These are phyloP conservation scores for Dillenia suffruticosa DNA, from an alignment of 164 flowering plant species.

Conservation along the genomic window DNA sequence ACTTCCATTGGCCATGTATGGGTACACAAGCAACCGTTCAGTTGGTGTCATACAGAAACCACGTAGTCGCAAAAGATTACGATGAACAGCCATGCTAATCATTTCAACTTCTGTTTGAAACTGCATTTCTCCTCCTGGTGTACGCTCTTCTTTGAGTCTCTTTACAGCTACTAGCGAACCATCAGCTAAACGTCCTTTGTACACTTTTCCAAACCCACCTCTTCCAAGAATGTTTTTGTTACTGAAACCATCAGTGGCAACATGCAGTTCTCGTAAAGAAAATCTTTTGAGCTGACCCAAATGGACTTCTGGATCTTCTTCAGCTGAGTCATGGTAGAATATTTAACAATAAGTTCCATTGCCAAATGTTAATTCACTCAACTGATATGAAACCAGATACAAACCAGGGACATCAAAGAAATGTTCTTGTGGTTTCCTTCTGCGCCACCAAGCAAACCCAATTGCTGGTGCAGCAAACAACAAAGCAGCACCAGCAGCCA, in stretches of 20 bases:
- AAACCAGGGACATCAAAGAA: conserved; percentile 73
- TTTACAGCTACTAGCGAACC: conserved; percentile 61
- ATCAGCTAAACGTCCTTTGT: conserved; percentile 60
- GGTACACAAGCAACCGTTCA: conserved; percentile 61
- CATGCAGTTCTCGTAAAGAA: conserved; percentile 64
- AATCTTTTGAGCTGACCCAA: conserved; percentile 63
- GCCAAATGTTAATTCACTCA: too few relatives aligned
- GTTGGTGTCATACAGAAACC: conserved; percentile 74
- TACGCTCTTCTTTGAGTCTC: conserved; percentile 62
- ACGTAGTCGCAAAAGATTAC: conserved; percentile 55
- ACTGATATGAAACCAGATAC: conserved; percentile 1
- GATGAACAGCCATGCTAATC: conserved; percentile 76
- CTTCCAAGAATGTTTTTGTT: conserved; percentile 53
- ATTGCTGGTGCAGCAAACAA: conserved; percentile 67
- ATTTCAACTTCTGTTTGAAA: conserved; percentile 25
- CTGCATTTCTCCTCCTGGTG: conserved; percentile 55
- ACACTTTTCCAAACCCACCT: conserved; percentile 72
- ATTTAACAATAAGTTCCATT: too few relatives aligned
- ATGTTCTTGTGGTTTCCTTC: conserved; percentile 48
- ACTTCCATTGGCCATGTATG: conserved; percentile 64
- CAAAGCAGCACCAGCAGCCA: conserved; percentile 70
- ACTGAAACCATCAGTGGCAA: conserved; percentile 60
- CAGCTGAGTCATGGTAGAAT: conserved; percentile 29
- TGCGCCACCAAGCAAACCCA: conserved; percentile 56
- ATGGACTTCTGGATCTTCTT: conserved; percentile 70